Evolutionary conservation across 2,329 filamentous ascomycete species (phyloP).

Genomic region (Neofusicoccum parvum): DNA sequence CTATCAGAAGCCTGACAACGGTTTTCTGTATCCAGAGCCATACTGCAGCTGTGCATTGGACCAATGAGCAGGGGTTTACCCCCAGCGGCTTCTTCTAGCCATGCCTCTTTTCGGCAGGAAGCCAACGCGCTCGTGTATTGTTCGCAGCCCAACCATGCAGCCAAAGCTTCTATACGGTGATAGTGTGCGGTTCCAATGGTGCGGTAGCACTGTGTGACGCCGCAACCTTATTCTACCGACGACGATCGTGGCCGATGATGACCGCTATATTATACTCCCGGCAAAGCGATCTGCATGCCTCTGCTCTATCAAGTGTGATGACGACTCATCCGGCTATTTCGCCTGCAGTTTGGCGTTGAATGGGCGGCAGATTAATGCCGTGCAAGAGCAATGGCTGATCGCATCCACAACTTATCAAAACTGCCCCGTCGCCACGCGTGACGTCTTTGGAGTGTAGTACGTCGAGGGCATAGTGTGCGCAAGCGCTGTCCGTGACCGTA

Average conservation of each 20-base stretch:
- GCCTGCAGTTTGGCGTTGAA: background rate
- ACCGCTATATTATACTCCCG: background rate
- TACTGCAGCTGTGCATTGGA: background rate
- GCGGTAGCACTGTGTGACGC: background rate
- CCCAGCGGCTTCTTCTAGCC: background rate
- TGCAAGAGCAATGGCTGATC: background rate
- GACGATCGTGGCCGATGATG: background rate
- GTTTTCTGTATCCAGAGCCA: background rate
- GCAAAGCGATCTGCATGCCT: background rate
- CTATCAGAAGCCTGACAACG: background rate
- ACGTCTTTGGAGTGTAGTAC: background rate
- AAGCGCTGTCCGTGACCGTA: background rate
- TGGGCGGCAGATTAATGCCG: too few species aligned
- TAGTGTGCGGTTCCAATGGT: background rate
- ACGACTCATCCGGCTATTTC: background rate
- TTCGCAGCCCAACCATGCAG: background rate
- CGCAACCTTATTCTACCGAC: background rate
- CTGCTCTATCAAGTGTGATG: background rate
- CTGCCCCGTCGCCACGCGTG: background rate
- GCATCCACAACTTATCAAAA: background rate
- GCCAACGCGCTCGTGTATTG: background rate
- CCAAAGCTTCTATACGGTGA: background rate
- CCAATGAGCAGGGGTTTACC: background rate
- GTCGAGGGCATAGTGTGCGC: background rate
- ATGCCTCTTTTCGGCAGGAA: background rate